Base-by-base conservation (phyloP, 2,329 filamentous ascomycete species). In the Cercospora zeina region DNA sequence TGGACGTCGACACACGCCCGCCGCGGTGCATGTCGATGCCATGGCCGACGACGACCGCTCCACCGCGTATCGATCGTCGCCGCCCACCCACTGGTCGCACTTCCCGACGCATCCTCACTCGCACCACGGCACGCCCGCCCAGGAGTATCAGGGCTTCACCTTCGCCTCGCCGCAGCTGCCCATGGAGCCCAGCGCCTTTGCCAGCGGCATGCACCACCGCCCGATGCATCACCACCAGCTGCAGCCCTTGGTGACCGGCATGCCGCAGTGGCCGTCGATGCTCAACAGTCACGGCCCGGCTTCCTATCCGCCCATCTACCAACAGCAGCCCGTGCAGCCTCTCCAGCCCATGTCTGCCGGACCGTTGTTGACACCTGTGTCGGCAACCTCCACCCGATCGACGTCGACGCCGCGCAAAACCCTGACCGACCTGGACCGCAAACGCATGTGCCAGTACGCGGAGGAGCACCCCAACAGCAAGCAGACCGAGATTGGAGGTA, bases 401-500 rank as follows among this genome's bases (percentile, higher is more conserved):
- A 64, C 67, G 6, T 68, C 73, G n/a, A 74, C 72, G 1, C 72
- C 73, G 30, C 71, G 74, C n/a, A 74, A 91, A 77, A 97, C 93
- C 1, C 81, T 99, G 69, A 97, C 92, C 7, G 91, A 96, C 72
- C 88, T 91, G 62, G 93, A 97, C 75, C 89, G 95, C 67, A 85
- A 92, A 68, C 85, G 87, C 49, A 99, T 99, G 93, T 99, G 95
- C 76, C 85, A 91, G 73, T 97, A 93, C 76, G 90, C 93, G 70
- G 89, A 95, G 74, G 89, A 96, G 65, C 88, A 97, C 73, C 95
- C 93, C 21, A 88, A 86, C 54, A 88, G 91, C 50, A 96, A 96
- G 78, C 95, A 99, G 79, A 95, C 92, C 16, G 93, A 97, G 73
- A 99, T 99, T 77, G 95, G 95, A 78, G 85, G 88, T 90, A 80